Conservation (phyloP, 768 basidiomycete species). For the Macrolepiota dolichaula region DNA sequence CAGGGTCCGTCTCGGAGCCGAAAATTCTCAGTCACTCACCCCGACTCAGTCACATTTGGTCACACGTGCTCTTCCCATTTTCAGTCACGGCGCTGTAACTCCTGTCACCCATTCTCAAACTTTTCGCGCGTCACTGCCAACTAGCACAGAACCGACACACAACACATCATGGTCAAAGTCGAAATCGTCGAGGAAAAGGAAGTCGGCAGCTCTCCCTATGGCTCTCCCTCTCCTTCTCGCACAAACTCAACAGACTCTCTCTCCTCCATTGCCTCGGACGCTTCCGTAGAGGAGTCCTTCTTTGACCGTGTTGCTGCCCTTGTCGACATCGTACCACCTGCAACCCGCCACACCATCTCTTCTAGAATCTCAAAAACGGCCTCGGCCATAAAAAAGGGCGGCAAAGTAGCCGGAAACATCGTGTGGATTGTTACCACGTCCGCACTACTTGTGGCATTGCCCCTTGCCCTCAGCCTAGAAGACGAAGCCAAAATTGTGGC, state of each 20-base stretch:
- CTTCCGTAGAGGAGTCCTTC: constrained; percentile 74
- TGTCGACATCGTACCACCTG: constrained; percentile 93
- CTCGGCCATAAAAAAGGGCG: constrained; percentile 59
- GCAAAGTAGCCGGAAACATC: constrained; percentile 78
- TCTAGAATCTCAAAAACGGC: constrained; percentile 58
- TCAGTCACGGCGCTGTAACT: not conserved
- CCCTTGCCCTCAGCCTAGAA: constrained; percentile 89
- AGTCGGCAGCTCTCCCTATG: constrained; percentile 64
- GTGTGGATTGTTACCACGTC: constrained; percentile 96
- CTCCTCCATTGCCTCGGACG: constrained; percentile 73
- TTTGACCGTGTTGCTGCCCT: constrained; percentile 88
- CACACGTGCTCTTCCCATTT: not conserved
- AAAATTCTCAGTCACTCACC: constrained; percentile 5
- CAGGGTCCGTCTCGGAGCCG: constrained; percentile 12
- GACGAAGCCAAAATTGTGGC: constrained; percentile 93
- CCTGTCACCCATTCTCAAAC: constrained; percentile 9
- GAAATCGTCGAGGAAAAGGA: constrained; percentile 87
- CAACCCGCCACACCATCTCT: constrained; percentile 76
- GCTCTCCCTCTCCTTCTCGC: constrained; percentile 70
- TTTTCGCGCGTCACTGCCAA: constrained; percentile 20
- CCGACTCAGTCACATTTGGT: constrained; percentile 14
- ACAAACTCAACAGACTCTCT: constrained; percentile 72
- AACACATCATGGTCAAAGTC: constrained; percentile 81
- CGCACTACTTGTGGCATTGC: constrained; percentile 89
- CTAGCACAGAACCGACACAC: constrained; percentile 14